Evolutionary conservation across 1,284 basidiomycete genomes (phyloP).

Genomic region (Ceratobasidium sp.): DNA sequence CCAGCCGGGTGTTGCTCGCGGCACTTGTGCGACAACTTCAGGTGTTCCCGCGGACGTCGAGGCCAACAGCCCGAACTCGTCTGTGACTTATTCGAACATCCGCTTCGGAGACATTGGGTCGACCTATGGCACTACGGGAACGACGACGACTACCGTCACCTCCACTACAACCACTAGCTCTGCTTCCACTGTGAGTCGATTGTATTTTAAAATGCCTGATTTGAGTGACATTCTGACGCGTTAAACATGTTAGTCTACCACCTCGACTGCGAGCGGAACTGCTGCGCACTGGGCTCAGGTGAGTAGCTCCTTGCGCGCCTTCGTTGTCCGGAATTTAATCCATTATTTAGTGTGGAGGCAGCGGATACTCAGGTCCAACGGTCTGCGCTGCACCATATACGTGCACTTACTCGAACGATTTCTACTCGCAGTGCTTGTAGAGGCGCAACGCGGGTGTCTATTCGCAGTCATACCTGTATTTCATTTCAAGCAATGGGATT

Average conservation of each 20-base stretch:
- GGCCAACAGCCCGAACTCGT: conserved; percentile 49
- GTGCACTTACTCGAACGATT: conserved; percentile 43
- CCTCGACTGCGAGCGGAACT: background rate
- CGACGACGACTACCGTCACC: conserved; percentile 7
- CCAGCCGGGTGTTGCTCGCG: conserved; percentile 45
- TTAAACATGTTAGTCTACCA: background rate
- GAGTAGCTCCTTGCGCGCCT: no score
- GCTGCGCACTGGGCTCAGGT: conserved; percentile 25
- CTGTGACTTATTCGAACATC: conserved; percentile 56
- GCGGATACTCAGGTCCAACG: conserved; percentile 48
- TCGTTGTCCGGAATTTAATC: no score
- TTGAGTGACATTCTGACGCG: no score
- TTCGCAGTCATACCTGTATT: background rate
- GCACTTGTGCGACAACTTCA: conserved; percentile 46
- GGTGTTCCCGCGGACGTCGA: conserved; percentile 47
- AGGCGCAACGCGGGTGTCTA: background rate
- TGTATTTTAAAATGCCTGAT: background rate
- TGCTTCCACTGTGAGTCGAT: conserved; percentile 9
- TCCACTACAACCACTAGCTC: conserved; percentile 13
- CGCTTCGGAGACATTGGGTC: conserved; percentile 48
- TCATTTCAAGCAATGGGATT: background rate
- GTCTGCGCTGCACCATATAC: conserved; percentile 44
- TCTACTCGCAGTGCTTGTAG: conserved; percentile 48
- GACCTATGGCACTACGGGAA: conserved; percentile 42
- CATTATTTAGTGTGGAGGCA: conserved; percentile 36